Base-by-base conservation (phyloP, 768 basidiomycete species). In the Suillus decipiens region DNA sequence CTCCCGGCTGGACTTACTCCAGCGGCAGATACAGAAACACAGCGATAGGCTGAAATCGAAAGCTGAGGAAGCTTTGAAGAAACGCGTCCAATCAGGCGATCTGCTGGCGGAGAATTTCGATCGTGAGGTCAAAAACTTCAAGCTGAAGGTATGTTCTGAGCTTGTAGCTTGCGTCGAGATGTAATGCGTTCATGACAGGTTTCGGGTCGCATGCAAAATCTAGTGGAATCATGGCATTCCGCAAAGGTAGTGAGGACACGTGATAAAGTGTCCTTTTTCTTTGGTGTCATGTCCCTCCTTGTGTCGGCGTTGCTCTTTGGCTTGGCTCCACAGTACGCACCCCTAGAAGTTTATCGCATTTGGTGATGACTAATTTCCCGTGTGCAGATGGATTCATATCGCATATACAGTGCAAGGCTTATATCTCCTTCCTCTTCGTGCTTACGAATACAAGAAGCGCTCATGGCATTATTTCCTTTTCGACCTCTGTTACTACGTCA, bases 401-500 rank as follows among this genome's bases (percentile, higher is more conserved):
- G 84, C 88, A 6, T 98, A 98, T 75, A 94, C 95, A 1, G 70
- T 88, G 0, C 92, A 91, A 72, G 84, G 85, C 28, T 75, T 87
- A 41, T 89, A 89, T 72, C 89, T 96, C 58, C 84, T 97, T 7
- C 95, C 96, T 1, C 77, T 90, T 12, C 91, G 96, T 43, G 83
- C 81, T 7, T 97, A 90, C 76, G 84, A 76, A 28, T 99, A 98
- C 84, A 97, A 97, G 84, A 88, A 90, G 73, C 91, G 93, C 61
- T 83, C 86, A 7, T 99, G 92, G 88, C 95, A 97, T 74, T 97
- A 96, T 76, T 96, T 96, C 80, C 83, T 95, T 47, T 94, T 93
- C 75, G 92, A 93, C 76, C 79, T 95, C 31, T 98, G 96, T 77
- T 97, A 98, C 78, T 96, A 91, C 72, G 90, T 89, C 72, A 98